Percentiles rank a stretch among this genome's conserved stretches.
Evolutionary conservation across 2,329 filamentous ascomycete genomes (phyloP).

Genomic region (Fusarium multiceps): DNA sequence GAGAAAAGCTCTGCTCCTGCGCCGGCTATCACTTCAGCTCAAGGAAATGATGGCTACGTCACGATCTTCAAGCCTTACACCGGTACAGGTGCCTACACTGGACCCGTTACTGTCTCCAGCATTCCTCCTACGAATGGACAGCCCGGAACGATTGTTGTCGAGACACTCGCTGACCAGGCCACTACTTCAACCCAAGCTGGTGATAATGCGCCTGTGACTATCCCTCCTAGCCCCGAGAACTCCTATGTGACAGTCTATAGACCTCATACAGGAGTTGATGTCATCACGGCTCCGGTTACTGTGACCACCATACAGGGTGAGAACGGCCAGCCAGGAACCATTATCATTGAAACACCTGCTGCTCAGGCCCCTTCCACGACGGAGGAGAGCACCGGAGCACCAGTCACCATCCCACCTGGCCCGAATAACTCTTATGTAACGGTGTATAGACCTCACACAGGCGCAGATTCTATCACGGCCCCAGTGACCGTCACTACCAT

Average conservation of each 20-base stretch:
- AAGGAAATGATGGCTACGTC: constrained; percentile 25
- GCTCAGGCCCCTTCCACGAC: not conserved
- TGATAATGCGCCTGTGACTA: constrained; percentile 7
- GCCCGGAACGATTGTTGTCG: constrained; percentile 27
- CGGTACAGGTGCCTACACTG: constrained; percentile 14
- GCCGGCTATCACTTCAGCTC: not conserved
- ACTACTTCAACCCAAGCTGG: not conserved
- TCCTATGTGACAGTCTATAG: constrained; percentile 31
- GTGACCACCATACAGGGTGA: constrained; percentile 20
- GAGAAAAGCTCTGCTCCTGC: not conserved
- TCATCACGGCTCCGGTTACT: constrained; percentile 24
- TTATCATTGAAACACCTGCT: constrained; percentile 21
- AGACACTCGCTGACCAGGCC: constrained; percentile 10
- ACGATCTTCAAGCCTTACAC: constrained; percentile 26
- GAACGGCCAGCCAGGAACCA: constrained; percentile 18
- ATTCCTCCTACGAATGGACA: constrained; percentile 17
- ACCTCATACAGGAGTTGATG: constrained; percentile 19
- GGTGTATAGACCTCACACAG: constrained; percentile 17
- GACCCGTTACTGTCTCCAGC: constrained; percentile 18
- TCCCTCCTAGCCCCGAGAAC: constrained; percentile 20
- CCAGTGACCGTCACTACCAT: constrained; percentile 20
- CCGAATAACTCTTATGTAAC: constrained; percentile 19
- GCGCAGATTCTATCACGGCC: constrained; percentile 5
- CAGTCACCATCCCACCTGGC: constrained; percentile 13
- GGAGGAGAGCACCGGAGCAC: not conserved